Evolutionary conservation across 805 yeast genomes (phyloP).

Genomic region (Metschnikowia lochheadii): DNA sequence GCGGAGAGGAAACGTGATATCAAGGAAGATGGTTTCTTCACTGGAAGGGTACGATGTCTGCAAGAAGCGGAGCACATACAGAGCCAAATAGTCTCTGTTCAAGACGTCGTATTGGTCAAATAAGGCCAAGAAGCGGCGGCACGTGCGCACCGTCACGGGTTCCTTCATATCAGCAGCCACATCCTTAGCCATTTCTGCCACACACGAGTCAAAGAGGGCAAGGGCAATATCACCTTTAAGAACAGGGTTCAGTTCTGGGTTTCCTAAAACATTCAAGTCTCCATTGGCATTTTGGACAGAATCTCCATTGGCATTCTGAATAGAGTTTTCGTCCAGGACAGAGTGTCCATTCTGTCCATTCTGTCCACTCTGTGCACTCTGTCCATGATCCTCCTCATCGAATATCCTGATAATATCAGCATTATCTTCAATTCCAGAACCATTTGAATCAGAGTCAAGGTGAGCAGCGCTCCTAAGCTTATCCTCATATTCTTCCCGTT

Average conservation of each 20-base stretch:
- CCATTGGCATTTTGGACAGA: constrained; percentile 19
- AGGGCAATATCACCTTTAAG: constrained; percentile 52
- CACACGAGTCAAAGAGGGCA: constrained; percentile 35
- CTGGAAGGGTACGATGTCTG: constrained; percentile 38
- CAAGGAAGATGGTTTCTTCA: constrained; percentile 44
- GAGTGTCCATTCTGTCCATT: constrained; percentile 27
- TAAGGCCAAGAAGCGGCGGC: constrained; percentile 45
- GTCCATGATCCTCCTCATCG: constrained; percentile 43
- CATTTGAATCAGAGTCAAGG: too few relatives aligned
- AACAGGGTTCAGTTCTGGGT: constrained; percentile 74
- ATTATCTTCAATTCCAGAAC: constrained; percentile 16
- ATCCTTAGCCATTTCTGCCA: constrained; percentile 27
- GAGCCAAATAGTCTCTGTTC: constrained; percentile 62
- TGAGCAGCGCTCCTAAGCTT: not conserved
- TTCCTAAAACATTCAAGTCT: constrained; percentile 79
- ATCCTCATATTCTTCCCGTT: constrained; percentile 30
- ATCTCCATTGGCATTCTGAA: not conserved
- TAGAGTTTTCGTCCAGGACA: constrained; percentile 18
- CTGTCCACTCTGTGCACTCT: constrained; percentile 40
- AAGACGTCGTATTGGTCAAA: constrained; percentile 67
- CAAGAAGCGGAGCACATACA: constrained; percentile 58
- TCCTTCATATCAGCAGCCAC: constrained; percentile 28
- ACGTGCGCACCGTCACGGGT: constrained; percentile 38
- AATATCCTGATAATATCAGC: constrained; percentile 39
- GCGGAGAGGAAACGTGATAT: constrained; percentile 66